Percentiles rank a stretch among this genome's conserved stretches.
phyloP scores from a whole-genome alignment of 495 filamentous ascomycete genomes.

The Sordaria brevicollis region DNA sequence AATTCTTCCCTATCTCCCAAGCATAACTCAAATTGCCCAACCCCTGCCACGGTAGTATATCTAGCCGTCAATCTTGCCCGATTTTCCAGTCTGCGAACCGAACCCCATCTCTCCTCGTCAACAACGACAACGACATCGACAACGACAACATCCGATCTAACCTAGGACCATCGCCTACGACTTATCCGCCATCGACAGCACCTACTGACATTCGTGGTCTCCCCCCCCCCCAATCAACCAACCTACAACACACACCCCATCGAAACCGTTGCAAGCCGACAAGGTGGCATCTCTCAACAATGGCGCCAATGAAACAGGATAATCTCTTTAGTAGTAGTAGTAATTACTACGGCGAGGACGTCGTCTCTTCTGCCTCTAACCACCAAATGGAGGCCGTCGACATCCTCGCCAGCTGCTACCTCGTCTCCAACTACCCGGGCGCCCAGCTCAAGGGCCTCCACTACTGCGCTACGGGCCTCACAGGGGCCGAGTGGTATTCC shows the following conservation, averaged over 20 bases:
- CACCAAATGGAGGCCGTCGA: slow-evolving; percentile 26
- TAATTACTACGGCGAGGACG: slow-evolving; percentile 55
- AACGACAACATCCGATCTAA: background rate
- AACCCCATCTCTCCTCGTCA: background rate
- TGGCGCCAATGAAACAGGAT: slow-evolving; percentile 54
- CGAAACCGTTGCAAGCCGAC: background rate
- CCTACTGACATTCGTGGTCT: background rate
- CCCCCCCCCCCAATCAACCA: background rate
- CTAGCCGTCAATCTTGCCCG: background rate
- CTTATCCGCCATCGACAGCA: background rate
- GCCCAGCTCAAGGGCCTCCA: slow-evolving; percentile 64
- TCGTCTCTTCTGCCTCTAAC: slow-evolving; percentile 31
- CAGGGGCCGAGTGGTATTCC: slow-evolving; percentile 93
- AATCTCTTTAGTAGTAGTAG: slow-evolving; percentile 55
- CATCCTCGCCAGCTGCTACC: slow-evolving; percentile 81
- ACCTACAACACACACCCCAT: background rate
- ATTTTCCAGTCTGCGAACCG: background rate
- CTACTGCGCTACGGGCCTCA: slow-evolving; percentile 70
- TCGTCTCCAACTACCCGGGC: slow-evolving; percentile 39
- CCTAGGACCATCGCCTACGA: background rate
- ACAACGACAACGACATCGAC: background rate
- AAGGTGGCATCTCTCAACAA: slow-evolving; percentile 33
- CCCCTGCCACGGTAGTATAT: background rate
- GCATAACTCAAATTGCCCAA: background rate
- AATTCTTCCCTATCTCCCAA: background rate